phyloP scores from a whole-genome alignment of 306 rosid genomes.

The Cajanus cajan region DNA sequence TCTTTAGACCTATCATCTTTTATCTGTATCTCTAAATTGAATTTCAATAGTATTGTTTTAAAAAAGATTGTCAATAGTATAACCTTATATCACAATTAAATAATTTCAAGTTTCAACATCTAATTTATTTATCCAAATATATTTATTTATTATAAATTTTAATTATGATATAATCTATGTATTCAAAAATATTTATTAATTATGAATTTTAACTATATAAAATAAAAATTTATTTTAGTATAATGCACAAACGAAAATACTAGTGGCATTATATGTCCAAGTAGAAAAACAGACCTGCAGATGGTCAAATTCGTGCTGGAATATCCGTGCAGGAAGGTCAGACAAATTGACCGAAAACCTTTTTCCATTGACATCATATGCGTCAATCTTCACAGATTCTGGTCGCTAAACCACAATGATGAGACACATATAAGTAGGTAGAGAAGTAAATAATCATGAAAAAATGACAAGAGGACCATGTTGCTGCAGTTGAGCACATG shows the following conservation, averaged over 20 bases:
- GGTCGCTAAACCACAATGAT: conserved; percentile 64
- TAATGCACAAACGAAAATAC: background rate
- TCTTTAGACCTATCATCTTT: background rate
- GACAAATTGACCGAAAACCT: conserved; percentile 66
- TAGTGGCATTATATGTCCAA: background rate
- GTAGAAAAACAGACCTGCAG: conserved; percentile 57
- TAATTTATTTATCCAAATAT: too few relatives aligned
- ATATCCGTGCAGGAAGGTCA: conserved; percentile 84
- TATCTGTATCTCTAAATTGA: background rate
- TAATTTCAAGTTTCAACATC: background rate
- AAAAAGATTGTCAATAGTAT: too few relatives aligned
- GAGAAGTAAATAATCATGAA: conserved; percentile 19
- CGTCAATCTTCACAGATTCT: conserved; percentile 82
- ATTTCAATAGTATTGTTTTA: background rate
- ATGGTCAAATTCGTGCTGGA: conserved; percentile 97
- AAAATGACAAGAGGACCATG: background rate
- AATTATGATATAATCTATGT: background rate
- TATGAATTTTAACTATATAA: background rate
- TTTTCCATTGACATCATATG: conserved; percentile 63
- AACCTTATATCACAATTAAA: background rate
- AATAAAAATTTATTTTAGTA: background rate
- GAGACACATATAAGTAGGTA: background rate
- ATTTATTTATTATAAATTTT: background rate
- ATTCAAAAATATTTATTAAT: background rate
- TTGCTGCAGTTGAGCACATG: background rate